A percentile compares a stretch with the other conserved stretches of the same genome.
These are phyloP conservation scores for Psilocybe tampanensis DNA, from an alignment of 768 basidiomycete genomes.

Conservation along the genomic window DNA sequence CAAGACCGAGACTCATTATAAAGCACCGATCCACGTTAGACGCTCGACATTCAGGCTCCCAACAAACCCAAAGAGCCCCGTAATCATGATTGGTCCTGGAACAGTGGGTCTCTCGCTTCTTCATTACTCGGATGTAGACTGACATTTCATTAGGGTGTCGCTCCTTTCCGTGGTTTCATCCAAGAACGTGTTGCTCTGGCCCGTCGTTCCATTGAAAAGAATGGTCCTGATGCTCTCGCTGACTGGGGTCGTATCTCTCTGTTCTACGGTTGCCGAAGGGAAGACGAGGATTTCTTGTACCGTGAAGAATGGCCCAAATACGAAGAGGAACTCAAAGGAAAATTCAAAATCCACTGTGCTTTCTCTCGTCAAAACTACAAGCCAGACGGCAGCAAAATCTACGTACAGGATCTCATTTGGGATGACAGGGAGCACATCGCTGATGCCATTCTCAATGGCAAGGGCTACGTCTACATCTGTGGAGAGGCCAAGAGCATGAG, in stretches of 20 bases:
- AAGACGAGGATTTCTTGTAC: constrained; percentile 91
- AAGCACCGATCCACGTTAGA: constrained; percentile 92
- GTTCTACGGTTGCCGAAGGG: constrained; percentile 95
- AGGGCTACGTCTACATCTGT: constrained; percentile 97
- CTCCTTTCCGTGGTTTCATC: constrained; percentile 98
- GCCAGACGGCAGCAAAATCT: constrained; percentile 92
- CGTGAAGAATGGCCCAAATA: constrained; percentile 95
- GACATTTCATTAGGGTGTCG: constrained; percentile 73
- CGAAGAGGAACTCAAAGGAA: constrained; percentile 82
- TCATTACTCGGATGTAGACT: constrained; percentile 9
- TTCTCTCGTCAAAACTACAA: constrained; percentile 93
- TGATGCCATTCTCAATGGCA: constrained; percentile 88
- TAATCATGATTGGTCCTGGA: constrained; percentile 99
- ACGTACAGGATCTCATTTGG: constrained; percentile 98
- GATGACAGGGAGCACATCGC: constrained; percentile 82
- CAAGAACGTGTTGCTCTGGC: constrained; percentile 98
- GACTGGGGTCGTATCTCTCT: constrained; percentile 96
- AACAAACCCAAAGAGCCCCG: constrained; percentile 96
- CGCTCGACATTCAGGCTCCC: constrained; percentile 97
- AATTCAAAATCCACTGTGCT: constrained; percentile 86
- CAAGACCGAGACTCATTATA: constrained; percentile 68
- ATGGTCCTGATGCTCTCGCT: constrained; percentile 87
- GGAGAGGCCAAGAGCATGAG: constrained; percentile 98
- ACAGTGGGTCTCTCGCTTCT: constrained; percentile 63
- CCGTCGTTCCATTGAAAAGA: constrained; percentile 92